Evolutionary conservation across 1,139 yeast species (phyloP).

Genomic region (Saccharomycopsis crataegensis): DNA sequence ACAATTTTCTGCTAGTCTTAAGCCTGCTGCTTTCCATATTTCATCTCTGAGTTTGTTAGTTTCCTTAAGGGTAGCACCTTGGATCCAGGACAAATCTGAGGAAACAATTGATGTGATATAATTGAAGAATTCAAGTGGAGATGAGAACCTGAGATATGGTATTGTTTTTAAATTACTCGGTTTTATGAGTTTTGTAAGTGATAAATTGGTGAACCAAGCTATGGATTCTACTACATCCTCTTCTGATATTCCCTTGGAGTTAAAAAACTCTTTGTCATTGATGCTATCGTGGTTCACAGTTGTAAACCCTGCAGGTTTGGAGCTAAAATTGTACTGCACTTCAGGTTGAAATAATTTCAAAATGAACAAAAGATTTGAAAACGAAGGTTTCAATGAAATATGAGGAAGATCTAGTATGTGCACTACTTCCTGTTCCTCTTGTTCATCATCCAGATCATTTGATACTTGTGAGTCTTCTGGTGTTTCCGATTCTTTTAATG

Average conservation of each 20-base stretch:
- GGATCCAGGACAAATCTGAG: slow-evolving; percentile 46
- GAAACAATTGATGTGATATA: slow-evolving; percentile 67
- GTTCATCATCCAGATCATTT: slow-evolving; percentile 14
- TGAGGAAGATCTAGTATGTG: slow-evolving; percentile 66
- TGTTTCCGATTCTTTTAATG: background rate
- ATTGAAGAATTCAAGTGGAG: slow-evolving; percentile 32
- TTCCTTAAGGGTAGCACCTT: slow-evolving; percentile 22
- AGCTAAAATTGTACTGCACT: slow-evolving; percentile 49
- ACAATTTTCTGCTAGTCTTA: slow-evolving; percentile 70
- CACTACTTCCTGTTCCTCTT: slow-evolving; percentile 32
- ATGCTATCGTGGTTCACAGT: slow-evolving; percentile 15
- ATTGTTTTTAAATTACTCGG: slow-evolving; percentile 29
- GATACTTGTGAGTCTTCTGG: background rate
- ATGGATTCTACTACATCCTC: slow-evolving; percentile 27
- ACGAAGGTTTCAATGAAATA: slow-evolving; percentile 42
- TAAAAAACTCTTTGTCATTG: slow-evolving; percentile 23
- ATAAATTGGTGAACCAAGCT: slow-evolving; percentile 32
- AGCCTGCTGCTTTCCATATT: slow-evolving; percentile 50
- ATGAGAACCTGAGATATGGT: slow-evolving; percentile 23
- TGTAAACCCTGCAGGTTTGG: background rate
- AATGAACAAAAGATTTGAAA: slow-evolving; percentile 36
- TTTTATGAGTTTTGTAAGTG: slow-evolving; percentile 31
- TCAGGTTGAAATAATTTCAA: slow-evolving; percentile 46
- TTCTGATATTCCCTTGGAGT: slow-evolving; percentile 28
- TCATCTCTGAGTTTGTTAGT: slow-evolving; percentile 30